Evolutionary conservation across 192 early-diverging fungal genomes (phyloP), one percentile per base, ranked within the genome.

Genomic region (Coemansia sp.): DNA sequence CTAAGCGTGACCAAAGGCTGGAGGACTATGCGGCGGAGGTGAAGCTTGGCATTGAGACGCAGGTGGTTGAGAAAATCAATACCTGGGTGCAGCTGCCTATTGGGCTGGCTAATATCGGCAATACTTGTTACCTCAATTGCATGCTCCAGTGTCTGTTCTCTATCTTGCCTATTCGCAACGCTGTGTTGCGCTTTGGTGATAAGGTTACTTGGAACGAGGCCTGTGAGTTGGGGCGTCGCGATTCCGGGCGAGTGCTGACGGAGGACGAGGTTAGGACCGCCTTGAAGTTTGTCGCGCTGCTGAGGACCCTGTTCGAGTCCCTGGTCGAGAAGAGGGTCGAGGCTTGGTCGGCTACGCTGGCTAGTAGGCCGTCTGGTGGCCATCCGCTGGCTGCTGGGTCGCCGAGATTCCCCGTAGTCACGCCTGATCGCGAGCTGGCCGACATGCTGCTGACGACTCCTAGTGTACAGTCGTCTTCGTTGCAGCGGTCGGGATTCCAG

Each of bases 111-210:
- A 96, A 96, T 62, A 92, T 94, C 74, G 93, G 93, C 44, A 94
- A 93, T 52, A 96, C 95, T 0, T 96, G 95, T 77, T 96, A 96
- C 72, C 83, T 96, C 18, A 96, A 95, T 74, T 92, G 92, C 42
- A 74, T 96, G 22, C 77, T 96, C 24, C 89, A 93, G 85, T 93
- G 91, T 61, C 77, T 91, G 24, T 94, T 88, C 60, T 91, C 91
- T 0, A 65, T 94, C 3, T 57, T 80, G 31, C 86, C 87, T 1
- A 74, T 94, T 5, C 87, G 93, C 2, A 69, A 88, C 10, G 77
- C 90, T 1, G 87, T 94, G 7, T 61, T 93, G 65, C 47, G 74
- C 31, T 68, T 60, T 40, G 84, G 84, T 8, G 74, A 87, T 16
- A 66, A 41, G 5, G 40, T 9, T n/a, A 76, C 79, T 15, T 86